These are phyloP conservation scores for Sporothrix inflata DNA, from an alignment of 2,329 filamentous ascomycete species.

Conservation along the genomic window DNA sequence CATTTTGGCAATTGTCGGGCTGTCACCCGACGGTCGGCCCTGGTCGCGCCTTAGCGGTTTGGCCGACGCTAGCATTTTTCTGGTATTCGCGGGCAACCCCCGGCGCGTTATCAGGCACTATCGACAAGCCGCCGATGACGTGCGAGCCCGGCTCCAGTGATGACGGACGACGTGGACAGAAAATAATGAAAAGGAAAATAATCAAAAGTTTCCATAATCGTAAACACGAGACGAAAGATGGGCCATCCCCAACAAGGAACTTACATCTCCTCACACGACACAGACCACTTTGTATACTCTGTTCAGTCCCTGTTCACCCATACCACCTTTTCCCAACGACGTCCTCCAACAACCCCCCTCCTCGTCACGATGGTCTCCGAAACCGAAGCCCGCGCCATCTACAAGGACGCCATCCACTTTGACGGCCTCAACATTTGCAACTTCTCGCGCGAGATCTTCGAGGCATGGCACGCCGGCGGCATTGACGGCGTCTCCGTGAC, in stretches of 20 bases:
- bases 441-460: constrained; percentile 46
- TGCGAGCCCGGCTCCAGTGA: neutral
- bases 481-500: constrained; percentile 49
- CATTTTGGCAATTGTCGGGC: neutral
- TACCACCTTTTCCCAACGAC: constrained; percentile 2
- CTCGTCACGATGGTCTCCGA: constrained; percentile 41
- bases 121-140: neutral
- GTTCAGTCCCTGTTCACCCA: neutral
- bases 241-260: neutral
- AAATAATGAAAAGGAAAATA: neutral
- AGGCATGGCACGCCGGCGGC: constrained; percentile 45
- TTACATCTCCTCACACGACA: neutral
- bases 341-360: neutral
- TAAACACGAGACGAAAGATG: neutral
- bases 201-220: neutral
- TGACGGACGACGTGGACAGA: neutral
- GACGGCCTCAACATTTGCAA: constrained; percentile 49
- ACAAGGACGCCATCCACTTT: constrained; percentile 45
- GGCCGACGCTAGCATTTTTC: neutral
- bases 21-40: neutral
- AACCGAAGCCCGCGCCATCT: constrained; percentile 43
- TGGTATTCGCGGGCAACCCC: constrained; percentile 8
- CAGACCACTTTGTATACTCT: neutral
- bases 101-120: neutral
- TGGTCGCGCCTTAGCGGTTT: neutral